A percentile compares a stretch with the other conserved stretches of the same genome.
Conservation (phyloP, 2,329 filamentous ascomycete species). For the Colletotrichum sp. region DNA sequence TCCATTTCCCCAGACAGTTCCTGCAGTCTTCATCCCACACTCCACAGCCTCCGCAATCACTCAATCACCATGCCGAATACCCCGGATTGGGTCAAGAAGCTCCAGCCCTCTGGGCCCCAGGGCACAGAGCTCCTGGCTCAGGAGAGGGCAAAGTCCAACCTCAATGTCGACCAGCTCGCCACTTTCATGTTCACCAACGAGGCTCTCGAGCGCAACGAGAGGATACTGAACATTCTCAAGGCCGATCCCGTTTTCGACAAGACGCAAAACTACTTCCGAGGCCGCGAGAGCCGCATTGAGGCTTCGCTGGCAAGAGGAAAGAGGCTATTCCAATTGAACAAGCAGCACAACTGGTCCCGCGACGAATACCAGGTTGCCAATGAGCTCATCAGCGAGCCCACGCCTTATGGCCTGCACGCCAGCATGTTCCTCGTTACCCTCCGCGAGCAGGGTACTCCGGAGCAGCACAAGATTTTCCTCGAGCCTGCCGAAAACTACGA, state of each 20-base stretch:
- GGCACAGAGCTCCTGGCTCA: conserved; percentile 71
- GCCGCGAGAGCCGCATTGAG: conserved; percentile 72
- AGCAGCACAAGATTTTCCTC: conserved; percentile 77
- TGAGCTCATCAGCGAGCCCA: conserved; percentile 75
- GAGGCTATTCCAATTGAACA: conserved; percentile 68
- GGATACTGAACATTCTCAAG: conserved; percentile 68
- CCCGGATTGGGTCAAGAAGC: conserved; percentile 27
- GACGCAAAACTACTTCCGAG: conserved; percentile 77
- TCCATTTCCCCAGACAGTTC: neutral
- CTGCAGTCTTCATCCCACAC: neutral
- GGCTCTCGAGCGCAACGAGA: conserved; percentile 63
- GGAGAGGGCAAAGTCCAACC: conserved; percentile 70
- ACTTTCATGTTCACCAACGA: conserved; percentile 73
- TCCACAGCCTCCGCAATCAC: neutral
- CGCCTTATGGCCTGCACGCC: conserved; percentile 76
- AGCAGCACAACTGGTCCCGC: conserved; percentile 70
- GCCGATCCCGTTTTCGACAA: conserved; percentile 78
- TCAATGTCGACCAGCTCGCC: conserved; percentile 71
- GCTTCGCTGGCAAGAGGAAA: conserved; percentile 74
- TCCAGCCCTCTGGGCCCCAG: conserved; percentile 61
- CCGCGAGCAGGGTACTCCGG: conserved; percentile 72
- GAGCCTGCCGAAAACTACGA: conserved; percentile 72
- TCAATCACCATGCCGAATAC: conserved; percentile 14
- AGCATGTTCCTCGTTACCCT: conserved; percentile 60
- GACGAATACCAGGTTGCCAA: conserved; percentile 70